These are phyloP conservation scores for Ciborinia camelliae DNA, from an alignment of 2,329 filamentous ascomycete genomes.

Conservation along the genomic window DNA sequence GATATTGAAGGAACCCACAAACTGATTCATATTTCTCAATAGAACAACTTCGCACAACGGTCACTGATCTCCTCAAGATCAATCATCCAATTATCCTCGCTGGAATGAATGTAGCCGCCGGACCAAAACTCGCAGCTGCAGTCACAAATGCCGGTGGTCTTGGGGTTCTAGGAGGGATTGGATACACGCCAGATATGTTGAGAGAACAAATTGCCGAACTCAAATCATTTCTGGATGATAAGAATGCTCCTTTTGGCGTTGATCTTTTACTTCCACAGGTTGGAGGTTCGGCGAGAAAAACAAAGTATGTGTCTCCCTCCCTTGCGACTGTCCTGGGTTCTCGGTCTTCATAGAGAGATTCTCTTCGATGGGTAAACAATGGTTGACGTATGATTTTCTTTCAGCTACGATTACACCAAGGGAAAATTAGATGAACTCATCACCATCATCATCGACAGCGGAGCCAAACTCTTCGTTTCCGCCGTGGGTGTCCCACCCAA, in stretches of 20 bases:
- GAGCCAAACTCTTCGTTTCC: constrained; percentile 90
- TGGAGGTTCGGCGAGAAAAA: constrained; percentile 90
- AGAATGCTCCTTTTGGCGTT: constrained; percentile 93
- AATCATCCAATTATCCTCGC: constrained; percentile 93
- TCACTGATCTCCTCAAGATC: constrained; percentile 97
- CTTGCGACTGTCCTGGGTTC: neutral
- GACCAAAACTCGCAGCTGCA: constrained; percentile 91
- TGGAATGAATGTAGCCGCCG: constrained; percentile 98
- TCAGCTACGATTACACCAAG: constrained; percentile 98
- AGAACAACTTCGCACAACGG: constrained; percentile 87
- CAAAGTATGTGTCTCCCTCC: constrained; percentile 60
- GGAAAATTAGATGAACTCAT: constrained; percentile 91
- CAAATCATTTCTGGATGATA: constrained; percentile 81
- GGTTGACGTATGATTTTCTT: constrained; percentile 29
- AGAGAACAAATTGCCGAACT: constrained; percentile 91
- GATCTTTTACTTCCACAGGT: constrained; percentile 93
- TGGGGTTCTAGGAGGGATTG: constrained; percentile 91
- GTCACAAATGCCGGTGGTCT: constrained; percentile 96
- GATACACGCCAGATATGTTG: constrained; percentile 97
- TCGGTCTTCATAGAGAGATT: too few relatives aligned
- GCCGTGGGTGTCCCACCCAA: constrained; percentile 93
- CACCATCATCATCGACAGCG: constrained; percentile 88
- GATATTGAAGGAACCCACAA: neutral
- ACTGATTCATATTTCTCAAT: constrained; percentile 30
- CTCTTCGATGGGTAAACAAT: constrained; percentile 23